A percentile compares a stretch with the other conserved stretches of the same genome.
phyloP scores from a whole-genome alignment of 345 rosid species.

The Dimocarpus longan region DNA sequence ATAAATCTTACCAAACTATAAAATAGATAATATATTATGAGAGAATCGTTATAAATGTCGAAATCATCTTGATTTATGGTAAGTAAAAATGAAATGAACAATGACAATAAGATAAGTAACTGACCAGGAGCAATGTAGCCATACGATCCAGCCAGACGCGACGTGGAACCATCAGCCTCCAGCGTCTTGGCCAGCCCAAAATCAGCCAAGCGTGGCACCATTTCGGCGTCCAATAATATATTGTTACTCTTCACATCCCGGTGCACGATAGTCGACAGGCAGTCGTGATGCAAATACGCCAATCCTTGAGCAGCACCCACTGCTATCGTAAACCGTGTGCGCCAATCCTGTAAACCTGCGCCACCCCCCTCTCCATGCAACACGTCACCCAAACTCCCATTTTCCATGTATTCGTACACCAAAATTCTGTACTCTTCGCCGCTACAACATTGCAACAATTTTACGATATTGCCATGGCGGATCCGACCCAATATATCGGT shows the following conservation, averaged over 20 bases:
- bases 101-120: neutral
- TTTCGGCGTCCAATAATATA: slow-evolving; percentile 61
- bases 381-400: slow-evolving; percentile 72
- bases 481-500: slow-evolving; percentile 59
- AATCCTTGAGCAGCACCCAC: slow-evolving; percentile 67
- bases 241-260: slow-evolving; percentile 85
- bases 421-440: slow-evolving; percentile 47
- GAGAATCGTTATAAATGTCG: no score
- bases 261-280: slow-evolving; percentile 66
- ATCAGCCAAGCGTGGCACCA: slow-evolving; percentile 70
- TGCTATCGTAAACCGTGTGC: slow-evolving; percentile 49
- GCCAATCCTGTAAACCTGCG: slow-evolving; percentile 48
- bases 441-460: slow-evolving; percentile 51
- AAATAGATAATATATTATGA: no score
- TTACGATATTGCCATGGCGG: slow-evolving; percentile 67
- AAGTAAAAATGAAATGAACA: no score
- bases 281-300: slow-evolving; percentile 77
- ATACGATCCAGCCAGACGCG: slow-evolving; percentile 63
- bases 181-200: slow-evolving; percentile 75
- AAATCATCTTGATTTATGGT: no score
- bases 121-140: slow-evolving; percentile 90
- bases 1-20: no score
- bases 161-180: slow-evolving; percentile 37
- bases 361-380: slow-evolving; percentile 46
- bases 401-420: slow-evolving; percentile 76